phyloP scores from a whole-genome alignment of 768 basidiomycete species.

The Suillus weaverae region DNA sequence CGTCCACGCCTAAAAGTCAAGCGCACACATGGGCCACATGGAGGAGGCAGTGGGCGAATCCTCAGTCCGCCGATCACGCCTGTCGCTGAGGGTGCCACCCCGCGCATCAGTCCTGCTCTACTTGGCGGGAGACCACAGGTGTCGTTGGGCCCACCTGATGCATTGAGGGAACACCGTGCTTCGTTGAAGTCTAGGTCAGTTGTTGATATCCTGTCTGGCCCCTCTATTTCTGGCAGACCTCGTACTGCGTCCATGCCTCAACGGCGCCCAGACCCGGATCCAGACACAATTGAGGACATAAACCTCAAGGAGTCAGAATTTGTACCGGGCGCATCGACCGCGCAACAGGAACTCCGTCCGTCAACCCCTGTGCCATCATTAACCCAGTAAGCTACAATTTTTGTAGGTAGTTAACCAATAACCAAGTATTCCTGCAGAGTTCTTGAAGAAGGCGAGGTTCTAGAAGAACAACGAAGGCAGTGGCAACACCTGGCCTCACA shows the following conservation, averaged over 20 bases:
- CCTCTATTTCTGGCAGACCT: constrained; percentile 8
- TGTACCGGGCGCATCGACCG: background rate
- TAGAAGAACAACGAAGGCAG: constrained; percentile 61
- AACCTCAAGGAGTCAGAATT: background rate
- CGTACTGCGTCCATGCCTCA: background rate
- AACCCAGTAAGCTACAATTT: constrained; percentile 34
- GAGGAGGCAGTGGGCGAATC: constrained; percentile 31
- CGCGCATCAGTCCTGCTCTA: background rate
- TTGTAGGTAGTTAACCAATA: background rate
- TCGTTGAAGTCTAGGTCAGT: constrained; percentile 24
- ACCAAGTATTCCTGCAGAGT: constrained; percentile 45
- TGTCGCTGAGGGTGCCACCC: constrained; percentile 24
- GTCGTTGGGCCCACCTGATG: constrained; percentile 13
- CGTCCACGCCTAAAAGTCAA: constrained; percentile 67
- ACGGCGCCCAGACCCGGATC: background rate
- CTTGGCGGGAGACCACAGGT: constrained; percentile 23
- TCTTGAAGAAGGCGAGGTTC: constrained; percentile 58
- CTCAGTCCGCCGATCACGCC: constrained; percentile 55
- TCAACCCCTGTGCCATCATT: constrained; percentile 64
- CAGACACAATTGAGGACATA: background rate
- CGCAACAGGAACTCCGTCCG: constrained; percentile 55
- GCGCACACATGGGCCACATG: constrained; percentile 25
- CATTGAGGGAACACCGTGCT: background rate
- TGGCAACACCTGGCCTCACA: constrained; percentile 66
- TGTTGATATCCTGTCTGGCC: constrained; percentile 17